Percentiles rank a stretch among this genome's conserved stretches.
These are phyloP conservation scores for Apiotrichum porosum DNA, from an alignment of 1,284 basidiomycete genomes.

Conservation along the genomic window DNA sequence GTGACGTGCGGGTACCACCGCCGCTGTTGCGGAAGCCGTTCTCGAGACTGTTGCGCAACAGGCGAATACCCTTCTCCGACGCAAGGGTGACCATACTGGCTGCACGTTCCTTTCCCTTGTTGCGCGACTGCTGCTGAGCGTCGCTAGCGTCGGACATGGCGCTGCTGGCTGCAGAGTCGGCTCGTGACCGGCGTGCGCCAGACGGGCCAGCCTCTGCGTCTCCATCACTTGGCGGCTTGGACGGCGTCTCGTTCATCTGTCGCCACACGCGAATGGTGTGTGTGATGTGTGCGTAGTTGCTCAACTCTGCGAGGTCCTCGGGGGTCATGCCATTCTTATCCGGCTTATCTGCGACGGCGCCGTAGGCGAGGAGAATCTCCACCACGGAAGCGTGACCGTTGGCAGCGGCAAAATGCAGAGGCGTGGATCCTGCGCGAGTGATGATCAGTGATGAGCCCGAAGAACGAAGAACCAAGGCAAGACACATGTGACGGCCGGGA, in stretches of 20 bases:
- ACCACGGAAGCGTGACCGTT: constrained; percentile 77
- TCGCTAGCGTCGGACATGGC: neutral
- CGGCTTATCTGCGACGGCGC: constrained; percentile 67
- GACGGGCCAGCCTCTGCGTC: too few relatives aligned
- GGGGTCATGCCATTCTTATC: constrained; percentile 86
- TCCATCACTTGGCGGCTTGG: neutral
- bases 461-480: too few relatives aligned
- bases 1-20: too few relatives aligned
- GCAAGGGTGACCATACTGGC: constrained; percentile 28
- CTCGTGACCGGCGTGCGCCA: constrained; percentile 1
- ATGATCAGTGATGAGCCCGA: too few relatives aligned
- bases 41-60: constrained; percentile 10
- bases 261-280: constrained; percentile 44
- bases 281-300: constrained; percentile 49
- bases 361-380: constrained; percentile 68
- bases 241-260: constrained; percentile 20
- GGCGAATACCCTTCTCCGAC: constrained; percentile 22
- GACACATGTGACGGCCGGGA: too few relatives aligned
- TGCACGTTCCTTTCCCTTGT: constrained; percentile 38
- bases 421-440: constrained; percentile 73
- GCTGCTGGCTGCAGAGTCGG: constrained; percentile 8
- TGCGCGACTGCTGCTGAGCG: neutral
- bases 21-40: constrained; percentile 4
- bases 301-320: constrained; percentile 50
- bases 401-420: constrained; percentile 89